Evolutionary conservation across 441 rosid species (phyloP).

Genomic region (Euphorbia schlechtendalii): DNA sequence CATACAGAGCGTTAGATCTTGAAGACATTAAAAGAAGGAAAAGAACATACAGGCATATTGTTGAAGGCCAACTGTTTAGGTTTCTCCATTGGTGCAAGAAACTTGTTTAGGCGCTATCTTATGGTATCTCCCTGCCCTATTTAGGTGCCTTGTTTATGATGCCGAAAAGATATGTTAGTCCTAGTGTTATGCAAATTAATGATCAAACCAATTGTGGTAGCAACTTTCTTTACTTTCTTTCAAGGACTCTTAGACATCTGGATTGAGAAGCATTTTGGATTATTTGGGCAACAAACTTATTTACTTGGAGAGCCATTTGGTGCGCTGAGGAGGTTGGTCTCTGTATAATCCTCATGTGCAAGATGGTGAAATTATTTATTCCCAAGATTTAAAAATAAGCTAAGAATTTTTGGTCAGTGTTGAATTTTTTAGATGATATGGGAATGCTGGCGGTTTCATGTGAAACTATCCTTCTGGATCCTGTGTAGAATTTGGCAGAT

Average conservation of each 20-base stretch:
- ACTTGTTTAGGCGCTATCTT: conserved; percentile 33
- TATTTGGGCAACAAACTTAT: too few relatives aligned
- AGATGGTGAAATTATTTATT: neutral
- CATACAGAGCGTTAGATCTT: conserved; percentile 89
- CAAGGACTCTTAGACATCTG: conserved; percentile 4
- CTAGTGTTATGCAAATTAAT: conserved; percentile 7
- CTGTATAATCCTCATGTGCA: neutral
- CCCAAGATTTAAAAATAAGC: conserved; percentile 12
- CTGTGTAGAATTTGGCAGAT: conserved; percentile 1
- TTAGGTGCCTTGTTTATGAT: conserved; percentile 5
- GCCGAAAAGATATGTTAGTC: neutral
- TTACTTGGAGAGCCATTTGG: neutral
- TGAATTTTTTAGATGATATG: neutral
- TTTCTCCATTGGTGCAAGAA: conserved; percentile 68
- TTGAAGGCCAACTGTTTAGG: conserved; percentile 38
- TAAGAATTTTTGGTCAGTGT: neutral
- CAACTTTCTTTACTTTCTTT: neutral
- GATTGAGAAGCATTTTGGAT: neutral
- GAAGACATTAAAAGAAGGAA: conserved; percentile 77
- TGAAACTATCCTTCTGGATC: conserved; percentile 6
- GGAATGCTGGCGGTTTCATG: conserved; percentile 3
- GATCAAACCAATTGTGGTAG: neutral
- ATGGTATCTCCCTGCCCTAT: conserved; percentile 12
- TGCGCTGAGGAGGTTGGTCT: neutral
- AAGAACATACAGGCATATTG: conserved; percentile 33